Evolutionary conservation across 2,329 filamentous ascomycete species (phyloP), one percentile per base, ranked within the genome.

Genomic region (Pestalotiopsis sp.): DNA sequence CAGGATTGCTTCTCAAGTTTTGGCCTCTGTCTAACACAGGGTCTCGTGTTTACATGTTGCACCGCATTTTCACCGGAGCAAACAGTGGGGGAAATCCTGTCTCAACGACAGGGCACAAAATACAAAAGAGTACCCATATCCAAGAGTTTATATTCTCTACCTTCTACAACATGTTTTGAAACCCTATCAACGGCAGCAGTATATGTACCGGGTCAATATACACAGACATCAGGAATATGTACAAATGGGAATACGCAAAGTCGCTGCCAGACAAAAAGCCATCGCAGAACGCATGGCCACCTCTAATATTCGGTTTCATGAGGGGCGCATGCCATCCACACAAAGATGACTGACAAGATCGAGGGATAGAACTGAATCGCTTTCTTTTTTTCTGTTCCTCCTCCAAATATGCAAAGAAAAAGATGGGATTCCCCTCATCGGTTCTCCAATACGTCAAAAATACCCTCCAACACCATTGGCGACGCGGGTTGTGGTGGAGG

Each of bases 391-490:
- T 52, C 31, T 36, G 31, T 36, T 36, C 31, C 31, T 36, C 31
- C 31, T 36, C 31, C 31, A 9, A 52, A 52, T 52, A 52, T 52
- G n/a, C 57, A 36, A 59, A 59, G 23, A 13, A 58, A 58, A 58
- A 49, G 7, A 23, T 9, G 3, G 14, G 14, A 4, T 4, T 5
- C 27, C 11, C 23, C 25, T 58, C n/a, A 66, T 39, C 52, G 63
- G 49, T 67, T 67, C 20, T 67, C 59, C 60, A 67, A 64, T 20
- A 67, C 66, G n/a, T 67, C 66, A 31, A 67, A 67, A 1, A 67
- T 67, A 12, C 66, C 66, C 39, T 67, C 66, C 66, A 67, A 41
- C 11, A 67, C 58, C 58, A 63, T 38, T 38, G 66, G 59, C 14
- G 58, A 38, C 11, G 66, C 23, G 1, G 58, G 31, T 20, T 31